Percentiles rank a stretch among this genome's conserved stretches.
Evolutionary conservation across 192 early-diverging fungal genomes (phyloP).

Genomic region (Entomortierella lignicola): DNA sequence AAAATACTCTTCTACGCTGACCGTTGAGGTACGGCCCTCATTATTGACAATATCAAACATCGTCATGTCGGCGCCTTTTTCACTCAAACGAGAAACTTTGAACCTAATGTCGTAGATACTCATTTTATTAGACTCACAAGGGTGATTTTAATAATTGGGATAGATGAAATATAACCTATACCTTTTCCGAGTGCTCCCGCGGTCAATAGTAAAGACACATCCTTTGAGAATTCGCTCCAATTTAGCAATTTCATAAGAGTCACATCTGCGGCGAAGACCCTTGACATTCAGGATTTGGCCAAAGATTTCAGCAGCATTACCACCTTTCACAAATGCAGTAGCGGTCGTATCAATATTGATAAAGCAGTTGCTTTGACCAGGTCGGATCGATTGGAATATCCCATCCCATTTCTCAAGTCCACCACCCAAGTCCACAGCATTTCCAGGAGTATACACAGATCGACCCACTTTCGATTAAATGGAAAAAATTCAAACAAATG

Average conservation of each 20-base stretch:
- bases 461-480: slow-evolving; percentile 72
- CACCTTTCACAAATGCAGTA: slow-evolving; percentile 62
- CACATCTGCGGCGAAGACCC: slow-evolving; percentile 22
- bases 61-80: slow-evolving; percentile 66
- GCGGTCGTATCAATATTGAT: slow-evolving; percentile 74
- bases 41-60: slow-evolving; percentile 24
- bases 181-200: slow-evolving; percentile 53
- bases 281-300: slow-evolving; percentile 26
- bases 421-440: slow-evolving; percentile 59
- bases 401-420: slow-evolving; percentile 93
- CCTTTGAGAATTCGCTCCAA: slow-evolving; percentile 49
- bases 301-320: slow-evolving; percentile 9
- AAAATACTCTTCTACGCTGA: slow-evolving; percentile 75
- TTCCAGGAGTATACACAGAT: slow-evolving; percentile 84
- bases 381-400: slow-evolving; percentile 85
- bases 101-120: too few species aligned
- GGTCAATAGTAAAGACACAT: slow-evolving; percentile 57
- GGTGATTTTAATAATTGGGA: too few species aligned
- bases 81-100: slow-evolving; percentile 8
- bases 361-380: slow-evolving; percentile 58
- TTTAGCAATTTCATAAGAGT: neutral
- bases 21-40: slow-evolving; percentile 56
- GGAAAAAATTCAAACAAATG: neutral
- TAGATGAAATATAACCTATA: too few species aligned
- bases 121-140: too few species aligned